Evolutionary conservation across 352 stramenopile species (phyloP), one percentile per base, ranked within the genome.

Genomic region (Pythium diclinum): DNA sequence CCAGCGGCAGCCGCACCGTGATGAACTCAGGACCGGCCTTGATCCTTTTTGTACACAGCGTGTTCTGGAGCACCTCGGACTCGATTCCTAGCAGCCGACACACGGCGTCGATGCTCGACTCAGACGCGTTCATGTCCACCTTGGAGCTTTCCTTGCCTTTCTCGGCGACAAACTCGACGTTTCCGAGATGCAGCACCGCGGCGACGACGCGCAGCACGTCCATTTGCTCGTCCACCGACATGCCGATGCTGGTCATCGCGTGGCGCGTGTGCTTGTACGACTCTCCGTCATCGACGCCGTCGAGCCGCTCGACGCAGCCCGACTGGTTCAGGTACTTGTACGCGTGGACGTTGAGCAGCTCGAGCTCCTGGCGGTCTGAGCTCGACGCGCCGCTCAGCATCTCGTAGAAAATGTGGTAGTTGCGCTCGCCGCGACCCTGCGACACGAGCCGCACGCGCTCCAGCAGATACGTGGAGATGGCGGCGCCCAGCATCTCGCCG

Each of bases 401-500:
- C 72, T 99, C 95, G 70, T 99, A 99, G 64, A 99, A 99, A 60
- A 99, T 96, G 69, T 99, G 97, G 74, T 98, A 99, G 61, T 97
- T 98, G 32, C 97, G 89, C 68, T 99, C 97, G 6, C 91, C 92
- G n/a, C 94, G 85, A 40, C 81, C 83, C 47, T 98, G 94, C 2
- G 84, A 92, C 28, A 99, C 90, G 4, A 99, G 74, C 16, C 96
- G 85, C 10, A 98, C 93, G 57, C 98, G 97, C 72, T 99, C 97
- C 6, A 99, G 71, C 23, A 99, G 69, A 57, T 99, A 99, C 14
- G 95, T 98, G 11, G 83, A 89, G 56, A 95, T 92, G 8, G 77
- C 77, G 3, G 79, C 88, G 23, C 87, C 88, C 10, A 92, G 73
- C 77, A 96, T 87, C 68, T 91, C 77, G n/a, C 87, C 87, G 0